Base-by-base conservation (phyloP, 306 rosid species). In the Cicer cuneatum region DNA sequence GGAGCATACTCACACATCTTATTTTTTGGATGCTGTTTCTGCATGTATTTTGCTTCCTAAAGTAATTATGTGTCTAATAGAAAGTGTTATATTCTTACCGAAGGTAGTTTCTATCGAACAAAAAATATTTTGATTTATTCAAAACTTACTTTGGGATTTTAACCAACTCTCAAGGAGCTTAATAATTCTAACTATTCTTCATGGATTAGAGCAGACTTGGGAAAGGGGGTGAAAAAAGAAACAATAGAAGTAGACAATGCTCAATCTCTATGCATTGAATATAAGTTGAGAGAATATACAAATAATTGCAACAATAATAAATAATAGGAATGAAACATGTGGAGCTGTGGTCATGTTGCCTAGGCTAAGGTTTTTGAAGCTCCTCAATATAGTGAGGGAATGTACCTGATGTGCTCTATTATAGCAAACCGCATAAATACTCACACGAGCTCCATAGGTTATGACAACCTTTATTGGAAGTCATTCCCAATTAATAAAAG, bases 381-480 rank as follows among this genome's bases (percentile, higher is more conserved):
- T 51, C 65, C 43, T n/a, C 66, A 61, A 58, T 40, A 9, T 38
- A 35, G 72, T 51, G 41, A 70, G 37, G 43, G 49, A 60, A 7
- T 40, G 8, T 73, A 62, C 78, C 71, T 74, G 48, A 21, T 24
- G n/a, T 43, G 1, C 65, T 48, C 21, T 58, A 48, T 77, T 68
- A 13, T 57, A 58, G 69, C 11, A 66, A 66, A 56, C 45, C 69
- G 41, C n/a, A 3, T 29, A 2, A 57, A 37, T 10, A 13, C 35
- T 10, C 42, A 39, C 40, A 47, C 16, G 8, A 51, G 18, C 14
- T 65, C 56, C 24, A n/a, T 52, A 8, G 16, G n/a, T 51, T 38
- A 64, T 49, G 19, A 15, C 52, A 67, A 45, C 21, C 75, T 16
- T 39, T 24, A 49, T 7, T 9, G 42, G 58, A 60, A 48, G 51